Conservation (phyloP, 2,329 filamentous ascomycete genomes). For the Diaporthe citriasiana region DNA sequence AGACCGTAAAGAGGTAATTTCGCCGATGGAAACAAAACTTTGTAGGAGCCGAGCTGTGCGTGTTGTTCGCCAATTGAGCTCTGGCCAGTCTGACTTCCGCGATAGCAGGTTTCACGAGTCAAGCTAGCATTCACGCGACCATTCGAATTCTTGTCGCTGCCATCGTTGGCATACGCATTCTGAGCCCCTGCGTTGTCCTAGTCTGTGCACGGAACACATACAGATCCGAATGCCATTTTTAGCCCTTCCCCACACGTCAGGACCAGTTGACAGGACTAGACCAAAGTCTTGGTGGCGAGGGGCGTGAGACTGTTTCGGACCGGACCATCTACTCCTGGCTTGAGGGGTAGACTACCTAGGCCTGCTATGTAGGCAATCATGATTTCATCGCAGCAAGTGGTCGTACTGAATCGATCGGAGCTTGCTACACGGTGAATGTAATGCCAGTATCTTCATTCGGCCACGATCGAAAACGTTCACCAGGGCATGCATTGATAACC, state of each 20-base stretch:
- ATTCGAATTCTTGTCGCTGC: not conserved
- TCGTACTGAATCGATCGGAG: not conserved
- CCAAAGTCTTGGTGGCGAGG: not conserved
- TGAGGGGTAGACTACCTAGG: not conserved
- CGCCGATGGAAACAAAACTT: not conserved
- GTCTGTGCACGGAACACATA: not conserved
- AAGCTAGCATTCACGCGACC: not conserved
- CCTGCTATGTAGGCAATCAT: not conserved
- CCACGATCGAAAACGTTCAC: not conserved
- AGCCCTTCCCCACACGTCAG: conserved; percentile 18
- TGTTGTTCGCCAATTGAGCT: not conserved
- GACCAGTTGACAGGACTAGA: not conserved
- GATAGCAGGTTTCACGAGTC: conserved; percentile 16
- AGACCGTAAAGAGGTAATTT: not conserved
- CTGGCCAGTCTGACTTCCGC: not conserved
- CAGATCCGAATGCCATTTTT: not conserved
- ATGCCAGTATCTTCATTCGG: not conserved
- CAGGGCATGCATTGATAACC: not conserved
- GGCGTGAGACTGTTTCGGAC: conserved; percentile 4
- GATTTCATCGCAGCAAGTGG: conserved; percentile 2
- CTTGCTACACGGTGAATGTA: not conserved
- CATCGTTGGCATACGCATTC: not conserved
- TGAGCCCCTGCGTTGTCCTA: not conserved
- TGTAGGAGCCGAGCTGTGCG: not conserved
- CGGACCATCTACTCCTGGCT: not conserved